These are phyloP conservation scores for Tilletia walkeri DNA, from an alignment of 1,284 basidiomycete species.

Conservation along the genomic window DNA sequence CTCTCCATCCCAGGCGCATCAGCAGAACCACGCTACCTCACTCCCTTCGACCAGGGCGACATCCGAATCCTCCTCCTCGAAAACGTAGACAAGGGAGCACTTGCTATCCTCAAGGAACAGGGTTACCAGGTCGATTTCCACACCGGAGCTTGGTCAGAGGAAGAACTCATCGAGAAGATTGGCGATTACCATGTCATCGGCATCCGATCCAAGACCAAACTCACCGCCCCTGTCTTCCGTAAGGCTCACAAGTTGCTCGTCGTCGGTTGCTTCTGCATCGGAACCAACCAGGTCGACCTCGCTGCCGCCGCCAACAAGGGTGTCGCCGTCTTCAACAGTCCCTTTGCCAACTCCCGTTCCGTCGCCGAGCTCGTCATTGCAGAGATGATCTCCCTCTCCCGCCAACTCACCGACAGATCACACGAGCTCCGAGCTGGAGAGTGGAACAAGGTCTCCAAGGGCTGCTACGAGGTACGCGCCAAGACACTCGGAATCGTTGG, in stretches of 20 bases:
- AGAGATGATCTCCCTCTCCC: conserved; percentile 89
- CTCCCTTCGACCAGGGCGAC: conserved; percentile 50
- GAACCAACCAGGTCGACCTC: conserved; percentile 97
- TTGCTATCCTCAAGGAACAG: conserved; percentile 73
- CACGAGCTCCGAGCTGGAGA: conserved; percentile 82
- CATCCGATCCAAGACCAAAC: conserved; percentile 95
- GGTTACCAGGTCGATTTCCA: conserved; percentile 93
- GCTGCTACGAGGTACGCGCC: conserved; percentile 96
- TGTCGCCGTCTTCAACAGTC: conserved; percentile 98
- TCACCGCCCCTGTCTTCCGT: conserved; percentile 80
- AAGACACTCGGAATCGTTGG: conserved; percentile 98
- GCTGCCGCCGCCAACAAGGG: conserved; percentile 78
- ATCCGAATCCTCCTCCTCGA: conserved; percentile 76
- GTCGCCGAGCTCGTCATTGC: conserved; percentile 97
- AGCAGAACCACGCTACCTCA: conserved; percentile 38
- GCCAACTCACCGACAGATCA: conserved; percentile 86
- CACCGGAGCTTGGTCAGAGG: conserved; percentile 81
- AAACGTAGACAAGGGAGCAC: conserved; percentile 91
- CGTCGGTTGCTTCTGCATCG: conserved; percentile 99
- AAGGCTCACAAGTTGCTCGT: conserved; percentile 71
- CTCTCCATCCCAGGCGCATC: conserved; percentile 27
- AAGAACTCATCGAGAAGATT: conserved; percentile 84
- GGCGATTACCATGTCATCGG: conserved; percentile 89
- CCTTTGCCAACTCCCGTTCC: conserved; percentile 98
- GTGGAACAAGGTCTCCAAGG: conserved; percentile 99